Conservation (phyloP, 768 basidiomycete species). For the Tylopilus vinaceipallidus region DNA sequence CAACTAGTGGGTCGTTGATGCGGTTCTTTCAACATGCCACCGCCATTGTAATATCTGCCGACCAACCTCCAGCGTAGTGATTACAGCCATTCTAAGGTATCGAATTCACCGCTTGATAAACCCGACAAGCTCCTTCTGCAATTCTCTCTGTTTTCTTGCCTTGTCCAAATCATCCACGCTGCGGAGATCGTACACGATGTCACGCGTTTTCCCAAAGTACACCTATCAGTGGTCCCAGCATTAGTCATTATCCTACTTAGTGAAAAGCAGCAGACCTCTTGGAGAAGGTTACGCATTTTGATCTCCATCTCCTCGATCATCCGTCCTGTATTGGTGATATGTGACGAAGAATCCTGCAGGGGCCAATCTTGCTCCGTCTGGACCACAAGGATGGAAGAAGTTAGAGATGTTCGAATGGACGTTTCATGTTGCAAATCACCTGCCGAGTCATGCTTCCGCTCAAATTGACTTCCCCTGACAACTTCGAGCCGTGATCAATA, state of each 20-base stretch:
- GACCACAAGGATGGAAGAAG: constrained; percentile 5
- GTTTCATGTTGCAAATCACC: no score
- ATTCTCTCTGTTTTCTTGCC: constrained; percentile 72
- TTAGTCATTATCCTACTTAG: constrained; percentile 10
- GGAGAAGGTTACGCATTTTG: constrained; percentile 94
- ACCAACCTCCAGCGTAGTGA: constrained; percentile 3
- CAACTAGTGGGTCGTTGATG: constrained; percentile 29
- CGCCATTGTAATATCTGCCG: background rate
- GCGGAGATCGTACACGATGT: constrained; percentile 90
- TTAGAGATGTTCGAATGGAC: no score
- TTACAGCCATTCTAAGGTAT: constrained; percentile 17
- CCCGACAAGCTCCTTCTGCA: constrained; percentile 89
- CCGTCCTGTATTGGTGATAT: constrained; percentile 90
- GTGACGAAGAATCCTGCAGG: constrained; percentile 73
- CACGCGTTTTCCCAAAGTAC: constrained; percentile 95
- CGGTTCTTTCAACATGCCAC: background rate
- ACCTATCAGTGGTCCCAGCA: constrained; percentile 46
- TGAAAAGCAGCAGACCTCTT: constrained; percentile 54
- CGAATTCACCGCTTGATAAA: constrained; percentile 66
- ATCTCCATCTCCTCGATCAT: constrained; percentile 99
- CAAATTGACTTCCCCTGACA: constrained; percentile 74
- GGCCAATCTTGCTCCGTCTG: constrained; percentile 88
- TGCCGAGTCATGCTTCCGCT: constrained; percentile 98
- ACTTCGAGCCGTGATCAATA: constrained; percentile 49
- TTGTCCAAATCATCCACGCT: constrained; percentile 84